phyloP scores from a whole-genome alignment of 345 rosid genomes.

The Populus davidiana region DNA sequence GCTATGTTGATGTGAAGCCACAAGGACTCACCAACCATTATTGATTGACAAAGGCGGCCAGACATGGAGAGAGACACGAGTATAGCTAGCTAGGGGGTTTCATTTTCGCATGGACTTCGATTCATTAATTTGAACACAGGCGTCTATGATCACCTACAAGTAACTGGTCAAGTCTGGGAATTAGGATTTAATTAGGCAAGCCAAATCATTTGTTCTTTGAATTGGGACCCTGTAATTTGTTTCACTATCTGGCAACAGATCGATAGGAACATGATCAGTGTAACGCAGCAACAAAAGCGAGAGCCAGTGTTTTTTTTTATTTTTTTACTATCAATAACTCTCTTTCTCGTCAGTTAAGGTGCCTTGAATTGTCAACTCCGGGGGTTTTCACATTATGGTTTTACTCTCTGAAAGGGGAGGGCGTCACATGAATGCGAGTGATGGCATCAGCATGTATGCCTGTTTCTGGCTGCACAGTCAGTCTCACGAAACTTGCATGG shows the following conservation, averaged over 20 bases:
- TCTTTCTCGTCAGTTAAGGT: background rate
- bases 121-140: background rate
- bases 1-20: slow-evolving; percentile 23
- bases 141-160: background rate
- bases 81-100: background rate
- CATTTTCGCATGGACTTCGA: background rate
- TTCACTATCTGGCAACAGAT: background rate
- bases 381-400: background rate
- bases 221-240: background rate
- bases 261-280: background rate
- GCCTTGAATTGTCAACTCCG: background rate
- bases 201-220: background rate
- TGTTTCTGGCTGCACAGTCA: background rate
- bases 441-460: slow-evolving; percentile 8
- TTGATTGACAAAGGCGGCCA: background rate
- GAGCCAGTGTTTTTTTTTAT: background rate
- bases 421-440: background rate
- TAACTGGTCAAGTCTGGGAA: background rate
- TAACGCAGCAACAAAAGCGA: background rate
- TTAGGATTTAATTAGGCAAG: background rate
- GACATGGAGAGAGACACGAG: background rate
- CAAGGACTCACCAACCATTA: slow-evolving; percentile 5
- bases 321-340: background rate
- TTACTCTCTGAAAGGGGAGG: background rate
- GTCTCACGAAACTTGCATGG: slow-evolving; percentile 10